Evolutionary conservation across 805 yeast species (phyloP), one percentile per base, ranked within the genome.

Genomic region (Candida alai): DNA sequence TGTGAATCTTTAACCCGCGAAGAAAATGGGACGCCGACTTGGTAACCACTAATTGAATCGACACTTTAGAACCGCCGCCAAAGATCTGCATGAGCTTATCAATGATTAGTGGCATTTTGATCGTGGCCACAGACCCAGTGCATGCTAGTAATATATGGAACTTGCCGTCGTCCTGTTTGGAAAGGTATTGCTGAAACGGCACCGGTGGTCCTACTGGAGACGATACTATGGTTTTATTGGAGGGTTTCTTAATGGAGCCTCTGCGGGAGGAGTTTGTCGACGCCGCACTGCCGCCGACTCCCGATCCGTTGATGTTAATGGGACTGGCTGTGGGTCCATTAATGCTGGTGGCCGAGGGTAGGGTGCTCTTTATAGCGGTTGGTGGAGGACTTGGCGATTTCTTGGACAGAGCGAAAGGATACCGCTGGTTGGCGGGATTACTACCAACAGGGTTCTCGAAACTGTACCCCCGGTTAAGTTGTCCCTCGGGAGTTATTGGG

Each of bases 91-190:
- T 82, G 32, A 93, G 69, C 55, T 87, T 86, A 52, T 83, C 95
- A 44, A 93, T 86, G 24, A 93, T 87, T 44, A 83, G 58, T 0
- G 96, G 96, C 15, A 93, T 80, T 57, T 93, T 93, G 43, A 93
- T 87, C 2, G 97, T 86, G 4, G 98, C 98, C 3, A 93, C 97
- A 2, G 95, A 84, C 1, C 98, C 98, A 1, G 97, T 86, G 13
- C 94, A 95, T 13, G 94, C 98, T 27, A 93, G 68, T 37, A 93
- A 65, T 28, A 93, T 80, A 57, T 93, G 98, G 37, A 86, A 70
- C 52, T 88, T 89, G 28, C 80, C 84, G 54, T 86, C 95, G 53
- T 86, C 93, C 56, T 82, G 58, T 48, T 78, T 78, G 36, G 76
- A 74, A 39, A 84, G 66, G 53, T 77, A 84, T 44, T 83, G 79